Evolutionary conservation across 139 green algal species (phyloP), one percentile per base, ranked within the genome.

Genomic region (Micromonas pusilla): DNA sequence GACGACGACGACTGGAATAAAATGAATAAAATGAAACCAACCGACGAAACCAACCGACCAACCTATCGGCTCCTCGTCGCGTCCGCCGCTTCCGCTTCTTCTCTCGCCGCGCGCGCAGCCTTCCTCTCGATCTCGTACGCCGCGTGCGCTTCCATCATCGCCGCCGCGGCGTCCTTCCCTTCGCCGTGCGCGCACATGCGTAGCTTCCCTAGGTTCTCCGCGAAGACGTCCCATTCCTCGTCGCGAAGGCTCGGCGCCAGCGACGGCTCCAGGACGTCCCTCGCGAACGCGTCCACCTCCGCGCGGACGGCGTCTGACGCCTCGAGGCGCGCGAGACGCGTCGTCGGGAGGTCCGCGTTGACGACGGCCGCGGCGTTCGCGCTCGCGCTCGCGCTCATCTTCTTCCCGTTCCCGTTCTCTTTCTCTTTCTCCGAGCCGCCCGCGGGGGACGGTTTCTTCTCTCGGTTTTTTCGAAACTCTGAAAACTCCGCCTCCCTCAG

Each of bases 401-500:
- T 34, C 32, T 2, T 31, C 1, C 63, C 1, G 28, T 34, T 70
- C 31, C 63, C n/a, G 63, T 31, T 25, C 34, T 74, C 67, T 60
- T 5, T 6, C n/a, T n/a, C n/a, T n/a, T n/a, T n/a, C n/a, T n/a
- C n/a, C n/a, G n/a, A n/a, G n/a, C n/a, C n/a, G n/a, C n/a, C n/a
- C n/a, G n/a, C n/a, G n/a, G n/a, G n/a, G n/a, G n/a, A n/a, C n/a
- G n/a, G n/a, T n/a, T n/a, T n/a, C n/a, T 57, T 23, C 45, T 74
- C 36, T 32, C 31, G 63, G 1, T 70, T 70, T 25, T 32, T 75
- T 62, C 25, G 21, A 19, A 34, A 16, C 9, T 16, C 45, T 57
- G 37, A 75, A 75, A 75, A 75, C 37, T 75, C 68, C 1, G 33
- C 68, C 34, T 62, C 68, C 34, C 20, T 31, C 21, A 78, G 72